Evolutionary conservation across 768 basidiomycete species (phyloP), one percentile per base, ranked within the genome.

Genomic region (Lactarius psammicola): DNA sequence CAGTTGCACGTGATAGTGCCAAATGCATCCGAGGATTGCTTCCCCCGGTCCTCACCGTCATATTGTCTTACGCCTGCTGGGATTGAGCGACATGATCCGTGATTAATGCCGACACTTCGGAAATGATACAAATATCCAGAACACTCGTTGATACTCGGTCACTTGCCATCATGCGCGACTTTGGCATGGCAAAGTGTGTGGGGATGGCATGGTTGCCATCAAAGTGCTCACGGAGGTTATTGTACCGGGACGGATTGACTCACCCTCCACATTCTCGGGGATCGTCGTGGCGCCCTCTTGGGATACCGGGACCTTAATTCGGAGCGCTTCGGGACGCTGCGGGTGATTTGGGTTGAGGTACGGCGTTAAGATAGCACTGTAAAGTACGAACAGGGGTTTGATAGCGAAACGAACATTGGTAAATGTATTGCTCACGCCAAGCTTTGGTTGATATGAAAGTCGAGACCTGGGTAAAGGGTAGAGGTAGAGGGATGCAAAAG

Each of bases 401-500:
- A 51, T 6, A 51, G 10, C 6, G 26, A 26, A 26, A 7, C n/a
- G 49, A 51, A 51, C 26, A 51, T 15, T 8, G 11, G 2, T 15
- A 15, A 23, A 15, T 46, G 44, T 11, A 46, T 46, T 20, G 11
- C n/a, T 3, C 10, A 49, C 23, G 46, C 23, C 49, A 2, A 7
- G 31, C 30, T 56, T 17, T 23, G 17, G 30, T n/a, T 26, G 23
- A 6, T 15, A 26, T 51, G 26, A 34, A 31, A 20, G 55, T 56
- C 55, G n/a, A 56, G 55, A 56, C 17, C 9, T 55, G 8, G 31
- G 55, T 31, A 33, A 56, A 30, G 55, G 33, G 54, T 31, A 26
- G 49, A 51, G 51, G 28, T 55, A 20, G n/a, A 60, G 59, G 46
- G 13, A 31, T 23, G 44, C 28, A 49, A 49, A 60, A 44, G n/a